Base-by-base conservation (phyloP, 352 stramenopile species). In the Phytophthora lateralis region DNA sequence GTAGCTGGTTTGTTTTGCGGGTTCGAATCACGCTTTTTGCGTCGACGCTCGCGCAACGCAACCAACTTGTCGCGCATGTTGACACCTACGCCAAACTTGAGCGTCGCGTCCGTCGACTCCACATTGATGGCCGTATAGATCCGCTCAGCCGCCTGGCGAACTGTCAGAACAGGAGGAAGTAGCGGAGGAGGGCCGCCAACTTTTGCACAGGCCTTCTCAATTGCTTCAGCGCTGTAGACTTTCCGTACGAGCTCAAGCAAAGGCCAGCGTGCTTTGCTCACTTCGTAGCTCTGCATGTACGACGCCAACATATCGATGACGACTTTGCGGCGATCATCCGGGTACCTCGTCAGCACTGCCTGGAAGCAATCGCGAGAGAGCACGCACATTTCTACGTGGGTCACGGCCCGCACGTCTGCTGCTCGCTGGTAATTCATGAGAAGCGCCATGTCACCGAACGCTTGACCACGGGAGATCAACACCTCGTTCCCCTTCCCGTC, bases 331-430 rank as follows among this genome's bases (percentile, higher is more conserved):
- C 63, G 75, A 34, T 85, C 73, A 0, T 63, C 46, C 0, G 74
- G 71, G 47, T 78, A 79, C 7, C 66, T 58, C 9, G 64, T 43
- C 3, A 85, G 47, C 3, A 87, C 38, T 2, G 54, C 54, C 20
- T 83, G 74, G 50, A 86, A 86, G 5, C 44, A 45, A 3, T 78
- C 55, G 35, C 74, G 63, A 3, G 54, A 63, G 18, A 88, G 42
- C 7, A 82, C 73, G 49, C 78, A 82, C 64, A 88, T 78, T 47
- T 86, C 76, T 5, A 84, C 75, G 48, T 86, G 72, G 8, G 73
- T 79, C 14, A 79, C 47, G 1, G 80, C 77, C 0, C 69, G 68
- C 0, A 89, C 55, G 37, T 75, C 76, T 5, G 68, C 70, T 26
- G 79, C 69, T 15, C 76, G 69, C 4, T 69, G 44, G 46, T 86